Evolutionary conservation across 495 filamentous ascomycete genomes (phyloP).

Genomic region (Aspergillus affinis): DNA sequence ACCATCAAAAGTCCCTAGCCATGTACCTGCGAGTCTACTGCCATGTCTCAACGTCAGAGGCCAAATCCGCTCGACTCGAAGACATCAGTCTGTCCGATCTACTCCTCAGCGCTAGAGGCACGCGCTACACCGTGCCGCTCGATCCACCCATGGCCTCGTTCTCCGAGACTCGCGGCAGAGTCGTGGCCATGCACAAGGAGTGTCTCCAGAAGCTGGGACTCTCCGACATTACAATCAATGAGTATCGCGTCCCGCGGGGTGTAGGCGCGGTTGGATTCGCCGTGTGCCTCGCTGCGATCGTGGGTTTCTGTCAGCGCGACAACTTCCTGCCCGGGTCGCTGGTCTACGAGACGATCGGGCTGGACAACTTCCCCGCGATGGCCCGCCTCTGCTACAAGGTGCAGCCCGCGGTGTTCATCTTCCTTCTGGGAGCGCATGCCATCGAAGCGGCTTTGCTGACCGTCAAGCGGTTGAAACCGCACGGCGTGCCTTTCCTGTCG

Average conservation of each 20-base stretch:
- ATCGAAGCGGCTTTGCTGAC: constrained; percentile 53
- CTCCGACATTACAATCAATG: constrained; percentile 55
- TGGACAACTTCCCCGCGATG: constrained; percentile 46
- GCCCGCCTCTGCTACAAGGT: constrained; percentile 49
- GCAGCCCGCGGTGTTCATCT: constrained; percentile 44
- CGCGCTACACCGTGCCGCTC: constrained; percentile 56
- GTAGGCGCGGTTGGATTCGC: constrained; percentile 41
- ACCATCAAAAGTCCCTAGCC: constrained; percentile 65
- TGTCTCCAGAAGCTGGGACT: constrained; percentile 52
- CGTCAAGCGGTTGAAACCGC: constrained; percentile 49
- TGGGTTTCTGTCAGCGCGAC: constrained; percentile 42
- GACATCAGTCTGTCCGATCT: constrained; percentile 61
- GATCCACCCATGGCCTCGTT: constrained; percentile 60
- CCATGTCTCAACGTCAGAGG: constrained; percentile 43
- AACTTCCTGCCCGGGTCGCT: constrained; percentile 58
- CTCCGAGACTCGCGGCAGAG: constrained; percentile 59
- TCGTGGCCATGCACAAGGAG: constrained; percentile 68
- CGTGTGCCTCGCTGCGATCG: constrained; percentile 43
- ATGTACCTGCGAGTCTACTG: constrained; percentile 66
- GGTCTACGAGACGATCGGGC: constrained; percentile 49
- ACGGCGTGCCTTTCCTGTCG: constrained; percentile 53
- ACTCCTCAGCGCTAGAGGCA: constrained; percentile 48
- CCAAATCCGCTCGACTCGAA: constrained; percentile 53
- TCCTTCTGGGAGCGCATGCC: constrained; percentile 53
- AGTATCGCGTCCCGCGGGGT: constrained; percentile 50